Evolutionary conservation across 176 grass and related monocot species (phyloP).

Genomic region (Chrysopogon serrulatus): DNA sequence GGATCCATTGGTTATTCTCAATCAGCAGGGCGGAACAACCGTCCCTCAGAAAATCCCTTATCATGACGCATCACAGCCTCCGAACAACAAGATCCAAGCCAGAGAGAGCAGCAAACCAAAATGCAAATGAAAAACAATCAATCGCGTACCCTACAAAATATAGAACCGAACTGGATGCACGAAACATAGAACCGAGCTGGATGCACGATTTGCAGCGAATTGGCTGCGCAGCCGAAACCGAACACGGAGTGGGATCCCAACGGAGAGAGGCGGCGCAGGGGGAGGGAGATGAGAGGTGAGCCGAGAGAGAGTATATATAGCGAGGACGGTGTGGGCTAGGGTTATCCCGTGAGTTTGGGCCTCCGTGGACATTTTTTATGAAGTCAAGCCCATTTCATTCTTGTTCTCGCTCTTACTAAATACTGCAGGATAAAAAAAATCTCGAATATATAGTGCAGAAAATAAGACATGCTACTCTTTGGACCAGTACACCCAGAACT

Average conservation of each 20-base stretch:
- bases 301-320: neutral
- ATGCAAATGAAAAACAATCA: neutral
- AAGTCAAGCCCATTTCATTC: neutral
- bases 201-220: neutral
- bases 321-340: neutral
- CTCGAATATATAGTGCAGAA: no score
- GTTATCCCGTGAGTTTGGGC: neutral
- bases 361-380: neutral
- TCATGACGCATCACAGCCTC: slow-evolving; percentile 44
- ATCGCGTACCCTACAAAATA: neutral
- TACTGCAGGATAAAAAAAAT: no score
- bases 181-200: neutral
- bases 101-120: no score
- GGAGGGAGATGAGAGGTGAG: neutral
- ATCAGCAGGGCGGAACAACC: slow-evolving; percentile 42
- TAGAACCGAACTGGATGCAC: neutral
- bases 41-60: slow-evolving; percentile 63
- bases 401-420: no score
- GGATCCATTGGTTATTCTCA: slow-evolving; percentile 93
- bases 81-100: neutral
- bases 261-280: neutral
- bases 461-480: neutral
- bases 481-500: neutral
- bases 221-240: neutral
- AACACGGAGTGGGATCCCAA: no score